Evolutionary conservation across 2,329 filamentous ascomycete species (phyloP).

Genomic region (Diaporthe vaccinii): DNA sequence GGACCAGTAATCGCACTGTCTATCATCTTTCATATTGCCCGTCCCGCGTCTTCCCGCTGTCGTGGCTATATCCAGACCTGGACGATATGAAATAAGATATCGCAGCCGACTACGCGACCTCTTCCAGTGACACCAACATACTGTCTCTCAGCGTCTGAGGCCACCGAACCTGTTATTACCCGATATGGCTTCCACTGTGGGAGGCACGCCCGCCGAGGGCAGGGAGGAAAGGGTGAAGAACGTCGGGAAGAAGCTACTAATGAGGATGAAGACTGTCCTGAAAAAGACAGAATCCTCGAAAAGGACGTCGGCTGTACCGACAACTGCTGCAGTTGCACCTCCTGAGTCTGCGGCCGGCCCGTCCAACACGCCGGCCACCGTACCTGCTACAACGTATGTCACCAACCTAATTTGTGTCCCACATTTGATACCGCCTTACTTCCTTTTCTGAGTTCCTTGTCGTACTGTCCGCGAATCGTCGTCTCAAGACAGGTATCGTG

Average conservation of each 20-base stretch:
- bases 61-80: not conserved
- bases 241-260: conserved; percentile 60
- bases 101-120: not conserved
- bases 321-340: not conserved
- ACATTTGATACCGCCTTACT: not conserved
- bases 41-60: not conserved
- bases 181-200: conserved; percentile 60
- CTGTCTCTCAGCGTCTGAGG: not conserved
- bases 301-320: conserved; percentile 44
- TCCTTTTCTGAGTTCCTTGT: not conserved
- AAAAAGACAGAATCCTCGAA: conserved; percentile 56
- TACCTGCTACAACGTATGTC: conserved; percentile 33
- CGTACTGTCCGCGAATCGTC: not conserved
- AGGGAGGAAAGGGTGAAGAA: conserved; percentile 61
- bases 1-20: not conserved
- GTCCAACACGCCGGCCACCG: not conserved
- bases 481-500: not conserved
- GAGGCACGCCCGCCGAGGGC: conserved; percentile 52
- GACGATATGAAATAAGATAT: conserved; percentile 7
- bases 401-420: not conserved
- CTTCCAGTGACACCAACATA: conserved; percentile 2
- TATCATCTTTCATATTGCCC: not conserved
- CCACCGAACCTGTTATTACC: not conserved
- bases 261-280: conserved; percentile 64
- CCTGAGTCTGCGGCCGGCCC: not conserved